Percentiles rank a stretch among this genome's conserved stretches.
Conservation (phyloP, 495 filamentous ascomycete species). For the Penicillium flavigenum region DNA sequence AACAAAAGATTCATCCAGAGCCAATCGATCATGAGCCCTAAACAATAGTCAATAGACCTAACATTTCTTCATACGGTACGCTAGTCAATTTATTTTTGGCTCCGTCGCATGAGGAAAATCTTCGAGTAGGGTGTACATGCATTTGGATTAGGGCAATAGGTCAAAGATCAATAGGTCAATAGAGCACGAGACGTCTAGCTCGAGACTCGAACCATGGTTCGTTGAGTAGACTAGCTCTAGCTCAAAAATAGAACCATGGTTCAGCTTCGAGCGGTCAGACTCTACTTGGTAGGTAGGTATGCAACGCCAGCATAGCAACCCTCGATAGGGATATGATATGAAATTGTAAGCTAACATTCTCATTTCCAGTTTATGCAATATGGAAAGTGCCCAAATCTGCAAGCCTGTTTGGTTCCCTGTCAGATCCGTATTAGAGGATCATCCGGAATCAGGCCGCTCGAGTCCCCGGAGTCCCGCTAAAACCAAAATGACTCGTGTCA, state of each 20-base stretch:
- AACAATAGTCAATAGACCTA: not conserved
- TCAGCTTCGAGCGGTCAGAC: slow-evolving; percentile 16
- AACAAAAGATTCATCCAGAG: slow-evolving; percentile 28
- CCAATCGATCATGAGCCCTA: slow-evolving; percentile 26
- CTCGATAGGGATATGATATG: not conserved
- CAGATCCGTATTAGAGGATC: slow-evolving; percentile 7
- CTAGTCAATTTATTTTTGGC: not conserved
- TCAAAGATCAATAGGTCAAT: not conserved
- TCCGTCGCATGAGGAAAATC: not conserved
- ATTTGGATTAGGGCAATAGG: not conserved
- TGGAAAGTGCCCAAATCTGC: slow-evolving; percentile 3
- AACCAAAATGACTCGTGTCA: slow-evolving; percentile 4
- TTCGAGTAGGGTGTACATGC: not conserved
- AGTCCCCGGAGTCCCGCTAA: not conserved
- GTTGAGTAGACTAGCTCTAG: not conserved
- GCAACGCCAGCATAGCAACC: slow-evolving; percentile 23
- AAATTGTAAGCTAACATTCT: not conserved
- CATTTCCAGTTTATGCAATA: slow-evolving; percentile 1
- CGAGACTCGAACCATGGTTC: slow-evolving; percentile 10
- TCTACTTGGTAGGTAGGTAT: slow-evolving; percentile 1
- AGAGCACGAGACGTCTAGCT: not conserved
- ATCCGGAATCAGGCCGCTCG: slow-evolving; percentile 1
- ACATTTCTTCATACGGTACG: slow-evolving; percentile 1
- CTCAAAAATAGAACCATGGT: slow-evolving; percentile 4
- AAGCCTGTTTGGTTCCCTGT: slow-evolving; percentile 3